phyloP scores from a whole-genome alignment of 1,139 yeast species.

The Candida tunisiensis region DNA sequence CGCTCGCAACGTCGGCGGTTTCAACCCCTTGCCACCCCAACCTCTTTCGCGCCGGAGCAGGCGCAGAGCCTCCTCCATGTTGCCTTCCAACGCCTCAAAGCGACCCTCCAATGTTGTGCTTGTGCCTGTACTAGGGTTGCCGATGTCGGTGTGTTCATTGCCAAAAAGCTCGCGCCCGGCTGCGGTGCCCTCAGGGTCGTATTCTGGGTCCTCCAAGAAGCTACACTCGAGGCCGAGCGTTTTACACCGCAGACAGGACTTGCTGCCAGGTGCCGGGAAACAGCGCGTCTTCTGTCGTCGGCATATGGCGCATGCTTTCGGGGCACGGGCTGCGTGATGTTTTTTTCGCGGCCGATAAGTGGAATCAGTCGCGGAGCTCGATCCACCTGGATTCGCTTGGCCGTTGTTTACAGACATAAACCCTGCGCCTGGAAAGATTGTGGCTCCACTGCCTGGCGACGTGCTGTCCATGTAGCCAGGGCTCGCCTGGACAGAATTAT shows the following conservation, averaged over 20 bases:
- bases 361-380: slow-evolving; percentile 1
- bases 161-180: slow-evolving; percentile 6
- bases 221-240: slow-evolving; percentile 37
- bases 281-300: slow-evolving; percentile 50
- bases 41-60: neutral
- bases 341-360: slow-evolving; percentile 1
- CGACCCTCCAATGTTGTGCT: slow-evolving; percentile 1
- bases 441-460: too few relatives aligned
- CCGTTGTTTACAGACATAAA: too few relatives aligned
- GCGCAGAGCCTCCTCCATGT: neutral
- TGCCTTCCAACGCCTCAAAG: neutral
- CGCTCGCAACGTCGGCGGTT: too few relatives aligned
- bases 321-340: slow-evolving; percentile 29
- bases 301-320: slow-evolving; percentile 42
- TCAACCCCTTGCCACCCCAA: slow-evolving; percentile 1
- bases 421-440: too few relatives aligned
- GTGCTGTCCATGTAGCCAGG: too few relatives aligned
- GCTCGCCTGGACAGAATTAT: too few relatives aligned
- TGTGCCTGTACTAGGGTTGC: slow-evolving; percentile 1
- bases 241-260: slow-evolving; percentile 38
- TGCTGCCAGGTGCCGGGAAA: slow-evolving; percentile 29
- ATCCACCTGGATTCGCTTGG: too few relatives aligned
- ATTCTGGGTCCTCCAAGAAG: slow-evolving; percentile 15
- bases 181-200: slow-evolving; percentile 5
- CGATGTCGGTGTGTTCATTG: slow-evolving; percentile 1